Conservation (phyloP, 495 filamentous ascomycete genomes). For the Lophiotrema nucula region DNA sequence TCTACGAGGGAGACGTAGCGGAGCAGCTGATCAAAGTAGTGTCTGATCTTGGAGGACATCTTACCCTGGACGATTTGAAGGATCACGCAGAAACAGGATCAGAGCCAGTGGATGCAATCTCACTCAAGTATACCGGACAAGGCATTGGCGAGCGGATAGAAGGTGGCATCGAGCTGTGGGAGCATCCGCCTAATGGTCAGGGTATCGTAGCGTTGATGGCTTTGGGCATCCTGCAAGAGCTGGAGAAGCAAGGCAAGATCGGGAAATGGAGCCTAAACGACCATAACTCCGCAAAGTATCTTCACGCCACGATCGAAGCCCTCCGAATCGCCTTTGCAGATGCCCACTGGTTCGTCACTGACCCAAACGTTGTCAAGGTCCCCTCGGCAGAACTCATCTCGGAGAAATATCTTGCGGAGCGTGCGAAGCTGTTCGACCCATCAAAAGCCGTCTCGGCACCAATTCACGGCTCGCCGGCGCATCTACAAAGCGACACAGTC, state of each 20-base stretch:
- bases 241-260: slow-evolving; percentile 72
- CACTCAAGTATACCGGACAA: slow-evolving; percentile 71
- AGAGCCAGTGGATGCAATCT: slow-evolving; percentile 79
- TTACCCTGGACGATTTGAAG: slow-evolving; percentile 76
- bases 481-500: slow-evolving; percentile 80
- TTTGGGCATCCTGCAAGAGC: slow-evolving; percentile 81
- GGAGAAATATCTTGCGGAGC: slow-evolving; percentile 62
- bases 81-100: slow-evolving; percentile 70
- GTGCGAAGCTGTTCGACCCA: slow-evolving; percentile 68
- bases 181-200: slow-evolving; percentile 97
- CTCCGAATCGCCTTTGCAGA: slow-evolving; percentile 93
- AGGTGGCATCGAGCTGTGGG: slow-evolving; percentile 81
- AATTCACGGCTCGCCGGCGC: slow-evolving; percentile 64
- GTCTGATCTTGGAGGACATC: slow-evolving; percentile 69
- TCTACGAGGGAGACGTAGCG: slow-evolving; percentile 84
- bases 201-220: slow-evolving; percentile 94
- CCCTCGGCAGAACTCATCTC: slow-evolving; percentile 64
- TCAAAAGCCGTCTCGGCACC: slow-evolving; percentile 55
- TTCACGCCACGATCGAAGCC: slow-evolving; percentile 86
- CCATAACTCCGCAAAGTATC: slow-evolving; percentile 73
- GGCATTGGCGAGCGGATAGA: slow-evolving; percentile 51
- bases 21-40: slow-evolving; percentile 76
- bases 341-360: slow-evolving; percentile 82
- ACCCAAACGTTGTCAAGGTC: slow-evolving; percentile 67
- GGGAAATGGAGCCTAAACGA: slow-evolving; percentile 63